Evolutionary conservation across 306 rosid genomes (phyloP), one percentile per base, ranked within the genome.

Genomic region (Quercus robur): DNA sequence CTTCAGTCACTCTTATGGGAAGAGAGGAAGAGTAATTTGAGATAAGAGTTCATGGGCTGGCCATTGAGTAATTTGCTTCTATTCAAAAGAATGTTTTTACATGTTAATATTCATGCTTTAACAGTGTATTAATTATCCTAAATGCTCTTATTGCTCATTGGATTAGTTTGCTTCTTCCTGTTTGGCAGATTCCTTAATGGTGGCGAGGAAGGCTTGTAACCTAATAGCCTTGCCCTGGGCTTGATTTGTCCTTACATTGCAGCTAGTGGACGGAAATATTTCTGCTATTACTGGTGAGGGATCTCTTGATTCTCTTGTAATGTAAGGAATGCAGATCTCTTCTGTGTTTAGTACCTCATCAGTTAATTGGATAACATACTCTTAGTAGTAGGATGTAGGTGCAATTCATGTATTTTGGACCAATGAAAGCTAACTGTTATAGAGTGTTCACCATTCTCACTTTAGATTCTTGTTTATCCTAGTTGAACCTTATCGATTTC

Each of bases 171-270:
- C 25, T 3, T 31, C 70, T 67, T 67, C 51, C 21, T 33, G 38
- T 28, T 64, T 54, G 26, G 75, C 81, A 82, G 85, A 73, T 18
- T 15, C 55, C 64, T 51, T 44, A 15, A 56, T 17, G 28, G 72
- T 25, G 51, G 68, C 1, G 10, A 15, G 41, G 20, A 41, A 71
- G 41, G 74, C 1, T 59, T 58, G 15, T 3, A 67, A 31, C 49
- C 23, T 18, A 0, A 67, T 67, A 3, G 46, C 3, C 49, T 33
- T 67, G 51, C 51, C n/a, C 21, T 18, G 9, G 13, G 21, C 49
- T 17, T 18, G 25, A 33, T 31, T 17, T 18, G 11, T 23, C 61
- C 26, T 26, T 78, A 26, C 18, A 31, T 28, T 30, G 2, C 44
- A 31, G 23, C 38, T 41, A 54, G 78, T 28, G 46, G 38, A 56